Percentiles rank a stretch among this genome's conserved stretches.
These are phyloP conservation scores for Cladosporium halotolerans DNA, from an alignment of 2,329 filamentous ascomycete genomes.

Conservation along the genomic window DNA sequence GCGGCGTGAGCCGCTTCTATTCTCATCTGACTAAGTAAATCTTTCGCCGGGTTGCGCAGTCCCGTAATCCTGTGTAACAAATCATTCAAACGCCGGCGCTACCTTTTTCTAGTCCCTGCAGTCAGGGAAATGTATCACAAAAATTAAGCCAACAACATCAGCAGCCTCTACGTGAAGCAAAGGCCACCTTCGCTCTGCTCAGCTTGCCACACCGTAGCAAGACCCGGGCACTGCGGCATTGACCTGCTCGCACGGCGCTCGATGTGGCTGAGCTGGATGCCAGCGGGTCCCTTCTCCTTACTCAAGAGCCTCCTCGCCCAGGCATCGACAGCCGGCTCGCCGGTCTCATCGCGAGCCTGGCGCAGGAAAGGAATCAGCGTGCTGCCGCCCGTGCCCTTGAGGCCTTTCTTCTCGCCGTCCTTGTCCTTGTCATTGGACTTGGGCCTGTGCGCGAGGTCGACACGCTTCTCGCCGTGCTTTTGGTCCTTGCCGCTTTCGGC, in stretches of 20 bases:
- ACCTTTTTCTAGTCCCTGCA: no score
- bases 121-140: no score
- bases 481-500: constrained; percentile 27
- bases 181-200: constrained; percentile 10
- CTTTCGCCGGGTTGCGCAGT: no score
- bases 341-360: constrained; percentile 92
- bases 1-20: no score
- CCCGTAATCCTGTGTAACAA: no score
- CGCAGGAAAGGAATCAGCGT: constrained; percentile 93
- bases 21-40: no score
- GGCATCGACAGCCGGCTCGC: constrained; percentile 73
- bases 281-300: constrained; percentile 40
- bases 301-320: constrained; percentile 56
- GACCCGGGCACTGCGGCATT: constrained; percentile 4
- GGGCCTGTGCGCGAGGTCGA: constrained; percentile 43
- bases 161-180: constrained; percentile 17
- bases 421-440: constrained; percentile 5
- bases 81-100: no score
- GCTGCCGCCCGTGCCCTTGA: constrained; percentile 88
- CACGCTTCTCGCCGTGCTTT: constrained; percentile 46
- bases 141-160: no score
- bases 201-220: constrained; percentile 7
- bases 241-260: constrained; percentile 5
- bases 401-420: constrained; percentile 44
- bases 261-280: constrained; percentile 7